These are phyloP conservation scores for Arachnopeziza araneosa DNA, from an alignment of 2,329 filamentous ascomycete genomes.

Conservation along the genomic window DNA sequence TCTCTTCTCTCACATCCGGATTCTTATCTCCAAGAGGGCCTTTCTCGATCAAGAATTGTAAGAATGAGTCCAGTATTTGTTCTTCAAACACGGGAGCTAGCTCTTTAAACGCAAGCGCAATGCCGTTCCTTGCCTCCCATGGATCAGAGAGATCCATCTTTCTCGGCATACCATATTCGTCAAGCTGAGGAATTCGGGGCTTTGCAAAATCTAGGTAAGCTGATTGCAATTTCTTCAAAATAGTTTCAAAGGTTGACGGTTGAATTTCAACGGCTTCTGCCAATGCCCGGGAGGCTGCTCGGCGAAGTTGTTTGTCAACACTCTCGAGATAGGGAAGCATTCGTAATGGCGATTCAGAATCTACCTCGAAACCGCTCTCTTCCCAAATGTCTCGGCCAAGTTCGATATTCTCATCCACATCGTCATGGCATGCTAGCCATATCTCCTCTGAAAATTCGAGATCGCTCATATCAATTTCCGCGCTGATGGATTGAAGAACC, in stretches of 20 bases:
- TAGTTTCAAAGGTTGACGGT: constrained; percentile 51
- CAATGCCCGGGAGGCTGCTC: constrained; percentile 75
- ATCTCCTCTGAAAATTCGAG: constrained; percentile 82
- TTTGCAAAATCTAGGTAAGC: constrained; percentile 77
- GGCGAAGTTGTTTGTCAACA: constrained; percentile 73
- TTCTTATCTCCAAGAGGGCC: constrained; percentile 85
- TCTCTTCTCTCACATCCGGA: constrained; percentile 71
- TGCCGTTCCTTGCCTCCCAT: constrained; percentile 87
- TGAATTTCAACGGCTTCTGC: constrained; percentile 65
- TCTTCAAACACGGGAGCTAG: constrained; percentile 66
- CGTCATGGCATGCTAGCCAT: constrained; percentile 90
- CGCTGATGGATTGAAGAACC: constrained; percentile 81
- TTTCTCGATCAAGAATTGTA: constrained; percentile 78
- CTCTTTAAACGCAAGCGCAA: constrained; percentile 81
- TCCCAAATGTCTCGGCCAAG: constrained; percentile 89
- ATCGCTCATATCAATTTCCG: constrained; percentile 88
- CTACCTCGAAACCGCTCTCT: constrained; percentile 74
- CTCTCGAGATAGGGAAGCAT: constrained; percentile 76
- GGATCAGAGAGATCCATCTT: constrained; percentile 84
- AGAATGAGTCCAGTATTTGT: constrained; percentile 66
- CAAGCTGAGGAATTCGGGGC: constrained; percentile 74
- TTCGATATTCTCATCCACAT: constrained; percentile 79
- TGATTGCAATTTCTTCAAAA: constrained; percentile 60
- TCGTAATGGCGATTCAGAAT: constrained; percentile 56
- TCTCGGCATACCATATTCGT: constrained; percentile 90